Evolutionary conservation across 2,329 filamentous ascomycete genomes (phyloP), one percentile per base, ranked within the genome.

Genomic region (Penicillium sp.): DNA sequence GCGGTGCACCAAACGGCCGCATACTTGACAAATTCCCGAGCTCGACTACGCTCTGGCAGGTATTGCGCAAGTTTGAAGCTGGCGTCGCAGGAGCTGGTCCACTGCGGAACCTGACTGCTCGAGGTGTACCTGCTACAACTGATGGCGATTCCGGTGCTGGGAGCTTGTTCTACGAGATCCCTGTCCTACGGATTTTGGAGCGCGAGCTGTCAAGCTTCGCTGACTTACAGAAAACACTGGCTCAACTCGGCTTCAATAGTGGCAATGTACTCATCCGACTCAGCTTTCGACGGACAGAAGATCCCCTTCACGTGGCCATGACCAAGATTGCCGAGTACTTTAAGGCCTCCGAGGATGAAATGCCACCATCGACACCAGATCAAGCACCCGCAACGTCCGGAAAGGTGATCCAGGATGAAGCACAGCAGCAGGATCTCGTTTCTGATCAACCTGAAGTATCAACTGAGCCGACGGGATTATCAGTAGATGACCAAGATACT

Each of bases 61-160:
- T 97, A 26, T 70, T 99, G 51, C 87, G 94, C 54, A 90, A 94
- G 67, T 95, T 97, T 60, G 94, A 99, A 73, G 87, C 87, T 58
- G 85, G 83, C 31, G 81, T 83, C 23, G 82, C 83, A n/a, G 84
- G 79, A 45, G 78, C 79, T 52, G 81, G 80, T 8, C 78, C 74
- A 49, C 83, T 78, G 50, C 76, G 89, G 60, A 96, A 96, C 69
- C 83, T 99, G 62, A 97, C 94, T 0, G 90, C 86, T 13, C 81
- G 92, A 55, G 90, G 86, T 2, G 80, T 88, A n/a, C 86, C 90
- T 0, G 57, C 63, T 23, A 80, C 83, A 15, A 76, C 72, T 34
- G 78, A 74, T 53, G 83, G 79, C 5, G 70, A 70, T 23, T 69
- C 78, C 6, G 79, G 78, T 13, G 83, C 87, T 29, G 93, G 92